Evolutionary conservation across 352 stramenopile genomes (phyloP).

Genomic region (Phytophthora tubulina): DNA sequence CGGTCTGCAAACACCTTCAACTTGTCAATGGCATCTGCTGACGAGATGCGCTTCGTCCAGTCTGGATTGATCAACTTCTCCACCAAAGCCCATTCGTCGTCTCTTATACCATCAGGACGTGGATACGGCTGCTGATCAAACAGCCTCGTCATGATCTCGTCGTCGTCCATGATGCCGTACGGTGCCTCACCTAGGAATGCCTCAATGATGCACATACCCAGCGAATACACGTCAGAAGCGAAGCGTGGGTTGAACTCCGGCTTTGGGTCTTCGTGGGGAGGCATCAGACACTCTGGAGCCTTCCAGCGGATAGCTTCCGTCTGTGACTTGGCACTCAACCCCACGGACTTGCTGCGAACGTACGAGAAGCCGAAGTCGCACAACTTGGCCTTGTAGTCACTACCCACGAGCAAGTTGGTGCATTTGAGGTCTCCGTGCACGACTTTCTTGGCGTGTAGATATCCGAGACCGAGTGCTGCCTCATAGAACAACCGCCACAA

Average conservation of each 20-base stretch:
- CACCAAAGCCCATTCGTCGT: slow-evolving; percentile 33
- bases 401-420: slow-evolving; percentile 3
- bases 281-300: slow-evolving; percentile 11
- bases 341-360: neutral
- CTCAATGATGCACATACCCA: slow-evolving; percentile 21
- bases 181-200: slow-evolving; percentile 4
- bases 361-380: slow-evolving; percentile 1
- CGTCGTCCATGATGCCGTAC: slow-evolving; percentile 9
- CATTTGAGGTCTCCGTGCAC: slow-evolving; percentile 9
- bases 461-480: neutral
- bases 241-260: slow-evolving; percentile 5
- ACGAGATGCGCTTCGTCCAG: slow-evolving; percentile 11
- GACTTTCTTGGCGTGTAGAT: neutral
- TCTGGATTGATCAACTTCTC: slow-evolving; percentile 16
- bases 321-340: neutral
- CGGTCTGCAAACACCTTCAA: slow-evolving; percentile 27
- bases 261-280: neutral
- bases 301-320: slow-evolving; percentile 9
- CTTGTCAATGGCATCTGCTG: slow-evolving; percentile 16
- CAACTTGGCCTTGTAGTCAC: slow-evolving; percentile 9
- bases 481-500: slow-evolving; percentile 7
- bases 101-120: slow-evolving; percentile 17
- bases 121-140: slow-evolving; percentile 19
- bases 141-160: slow-evolving; percentile 9
- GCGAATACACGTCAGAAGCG: slow-evolving; percentile 19